phyloP scores from a whole-genome alignment of 2,329 filamentous ascomycete species.

The Ilyonectria robusta region DNA sequence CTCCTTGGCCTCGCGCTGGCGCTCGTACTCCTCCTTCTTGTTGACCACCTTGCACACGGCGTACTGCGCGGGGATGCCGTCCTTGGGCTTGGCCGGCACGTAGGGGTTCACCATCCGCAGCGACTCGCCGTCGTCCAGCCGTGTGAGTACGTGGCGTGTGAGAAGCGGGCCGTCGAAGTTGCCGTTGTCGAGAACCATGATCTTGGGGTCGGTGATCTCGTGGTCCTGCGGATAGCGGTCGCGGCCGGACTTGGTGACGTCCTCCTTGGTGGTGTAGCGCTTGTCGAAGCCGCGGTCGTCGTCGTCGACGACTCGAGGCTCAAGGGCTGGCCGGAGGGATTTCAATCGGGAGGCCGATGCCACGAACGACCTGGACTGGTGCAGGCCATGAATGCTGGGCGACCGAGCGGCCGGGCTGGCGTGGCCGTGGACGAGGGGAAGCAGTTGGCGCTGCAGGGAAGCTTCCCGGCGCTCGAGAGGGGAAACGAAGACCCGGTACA shows the following conservation, averaged over 20 bases:
- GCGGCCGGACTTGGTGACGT: conserved; percentile 52
- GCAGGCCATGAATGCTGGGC: conserved; percentile 13
- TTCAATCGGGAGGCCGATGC: conserved; percentile 25
- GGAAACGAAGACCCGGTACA: conserved; percentile 63
- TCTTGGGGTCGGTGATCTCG: conserved; percentile 59
- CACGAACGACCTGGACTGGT: conserved; percentile 38
- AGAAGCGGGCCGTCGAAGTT: conserved; percentile 56
- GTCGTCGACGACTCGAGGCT: conserved; percentile 16
- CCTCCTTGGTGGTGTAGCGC: conserved; percentile 54
- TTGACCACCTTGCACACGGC: conserved; percentile 81
- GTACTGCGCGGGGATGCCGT: conserved; percentile 43
- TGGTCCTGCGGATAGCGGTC: conserved; percentile 59
- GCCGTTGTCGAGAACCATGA: conserved; percentile 60
- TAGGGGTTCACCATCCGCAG: conserved; percentile 61
- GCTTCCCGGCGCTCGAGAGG: conserved; percentile 49
- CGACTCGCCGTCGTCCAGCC: conserved; percentile 53
- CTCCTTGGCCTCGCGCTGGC: conserved; percentile 59
- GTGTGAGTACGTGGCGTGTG: conserved; percentile 58
- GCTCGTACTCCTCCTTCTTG: conserved; percentile 65
- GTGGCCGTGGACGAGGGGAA: conserved; percentile 33
- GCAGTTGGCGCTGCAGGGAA: conserved; percentile 42
- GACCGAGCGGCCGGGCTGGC: background rate
- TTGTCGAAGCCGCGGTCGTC: conserved; percentile 48
- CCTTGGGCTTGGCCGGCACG: conserved; percentile 48
- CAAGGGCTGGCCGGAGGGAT: conserved; percentile 10